phyloP scores from a whole-genome alignment of 441 rosid species.

The Populus trichocarpa region DNA sequence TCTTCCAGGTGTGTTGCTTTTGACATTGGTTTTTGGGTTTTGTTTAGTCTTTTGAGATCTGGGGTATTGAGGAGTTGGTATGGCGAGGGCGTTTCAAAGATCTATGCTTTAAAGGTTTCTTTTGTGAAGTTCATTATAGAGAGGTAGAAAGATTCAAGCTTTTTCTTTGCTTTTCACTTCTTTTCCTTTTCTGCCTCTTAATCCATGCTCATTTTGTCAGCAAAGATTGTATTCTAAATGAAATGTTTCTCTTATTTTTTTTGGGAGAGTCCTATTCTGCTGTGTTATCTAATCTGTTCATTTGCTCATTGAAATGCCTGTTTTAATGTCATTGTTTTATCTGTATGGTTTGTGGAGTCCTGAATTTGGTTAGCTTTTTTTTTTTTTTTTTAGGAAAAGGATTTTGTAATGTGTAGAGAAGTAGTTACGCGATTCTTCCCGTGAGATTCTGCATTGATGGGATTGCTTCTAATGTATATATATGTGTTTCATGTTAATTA shows the following conservation, averaged over 20 bases:
- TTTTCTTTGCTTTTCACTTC: constrained; percentile 5
- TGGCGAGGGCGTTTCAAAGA: constrained; percentile 38
- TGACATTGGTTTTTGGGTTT: constrained; percentile 13
- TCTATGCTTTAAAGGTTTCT: constrained; percentile 36
- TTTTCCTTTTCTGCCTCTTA: background rate
- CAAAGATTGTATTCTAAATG: background rate
- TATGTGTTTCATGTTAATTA: constrained; percentile 14
- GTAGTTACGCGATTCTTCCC: background rate
- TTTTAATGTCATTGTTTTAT: background rate
- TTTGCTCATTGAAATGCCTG: constrained; percentile 12
- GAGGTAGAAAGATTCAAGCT: constrained; percentile 33
- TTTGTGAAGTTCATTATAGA: constrained; percentile 21
- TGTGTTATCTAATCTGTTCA: constrained; percentile 26
- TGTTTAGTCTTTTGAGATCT: constrained; percentile 44
- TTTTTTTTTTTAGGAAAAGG: background rate
- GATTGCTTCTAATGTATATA: background rate
- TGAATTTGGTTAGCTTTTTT: background rate
- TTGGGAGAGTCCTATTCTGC: constrained; percentile 2
- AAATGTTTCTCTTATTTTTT: background rate
- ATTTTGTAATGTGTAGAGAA: background rate
- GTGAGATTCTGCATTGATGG: constrained; percentile 13
- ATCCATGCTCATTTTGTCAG: background rate
- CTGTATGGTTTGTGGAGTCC: background rate
- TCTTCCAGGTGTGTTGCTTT: constrained; percentile 19
- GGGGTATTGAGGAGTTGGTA: constrained; percentile 17